phyloP scores from a whole-genome alignment of 1,139 yeast genomes.

The Debaryomycetaceae sp. region DNA sequence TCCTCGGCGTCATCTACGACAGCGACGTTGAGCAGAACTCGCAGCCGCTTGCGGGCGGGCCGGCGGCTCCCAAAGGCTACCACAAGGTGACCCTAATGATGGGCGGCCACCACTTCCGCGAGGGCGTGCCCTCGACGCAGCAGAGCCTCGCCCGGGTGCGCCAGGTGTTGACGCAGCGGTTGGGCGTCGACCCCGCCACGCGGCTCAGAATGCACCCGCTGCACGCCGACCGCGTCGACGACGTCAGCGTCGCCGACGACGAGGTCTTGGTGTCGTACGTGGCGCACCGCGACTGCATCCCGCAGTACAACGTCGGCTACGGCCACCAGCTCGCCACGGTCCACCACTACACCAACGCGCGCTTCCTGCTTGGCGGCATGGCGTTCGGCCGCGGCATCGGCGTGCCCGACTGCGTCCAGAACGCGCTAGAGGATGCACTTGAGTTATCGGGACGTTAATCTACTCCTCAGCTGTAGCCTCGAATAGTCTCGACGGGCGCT shows the following conservation, averaged over 20 bases:
- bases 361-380: constrained; percentile 72
- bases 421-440: constrained; percentile 56
- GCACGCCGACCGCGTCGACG: background rate
- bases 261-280: constrained; percentile 35
- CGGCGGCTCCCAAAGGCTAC: background rate
- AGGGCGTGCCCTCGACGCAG: constrained; percentile 40
- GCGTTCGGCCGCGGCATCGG: constrained; percentile 82
- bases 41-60: constrained; percentile 17
- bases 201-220: background rate
- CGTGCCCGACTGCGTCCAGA: constrained; percentile 79
- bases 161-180: constrained; percentile 1
- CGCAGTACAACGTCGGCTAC: constrained; percentile 79
- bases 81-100: constrained; percentile 78
- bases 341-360: constrained; percentile 27
- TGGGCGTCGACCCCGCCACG: constrained; percentile 3
- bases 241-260: constrained; percentile 8
- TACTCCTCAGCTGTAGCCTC: constrained; percentile 1
- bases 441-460: constrained; percentile 5
- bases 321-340: constrained; percentile 36
- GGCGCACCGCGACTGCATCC: constrained; percentile 59
- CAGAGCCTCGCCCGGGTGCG: constrained; percentile 4
- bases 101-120: constrained; percentile 66
- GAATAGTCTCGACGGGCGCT: constrained; percentile 10
- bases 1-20: constrained; percentile 88
- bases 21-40: constrained; percentile 67